Percentiles rank a stretch among this genome's conserved stretches.
Evolutionary conservation across 345 rosid genomes (phyloP).

Genomic region (Eucalyptus brandiana): DNA sequence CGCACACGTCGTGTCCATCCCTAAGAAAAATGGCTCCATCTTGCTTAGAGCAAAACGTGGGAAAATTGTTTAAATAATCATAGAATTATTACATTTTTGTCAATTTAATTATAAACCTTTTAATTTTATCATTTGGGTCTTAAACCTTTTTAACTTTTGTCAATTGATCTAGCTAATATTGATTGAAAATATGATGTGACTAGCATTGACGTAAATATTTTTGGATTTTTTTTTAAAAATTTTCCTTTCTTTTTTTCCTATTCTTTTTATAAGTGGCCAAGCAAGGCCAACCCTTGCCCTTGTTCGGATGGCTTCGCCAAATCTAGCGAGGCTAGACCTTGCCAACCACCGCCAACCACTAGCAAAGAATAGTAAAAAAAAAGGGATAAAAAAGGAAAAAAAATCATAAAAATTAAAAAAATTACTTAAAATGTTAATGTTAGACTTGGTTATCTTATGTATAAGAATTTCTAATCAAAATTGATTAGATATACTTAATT

Average conservation of each 20-base stretch:
- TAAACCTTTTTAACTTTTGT: neutral
- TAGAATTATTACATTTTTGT: too few species aligned
- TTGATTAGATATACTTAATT: neutral
- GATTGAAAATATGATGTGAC: neutral
- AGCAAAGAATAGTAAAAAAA: too few species aligned
- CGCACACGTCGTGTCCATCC: neutral
- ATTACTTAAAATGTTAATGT: too few species aligned
- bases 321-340: neutral
- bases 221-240: fast-evolving
- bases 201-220: too few species aligned
- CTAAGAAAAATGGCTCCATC: neutral
- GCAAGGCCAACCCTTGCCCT: neutral
- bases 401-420: too few species aligned
- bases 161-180: too few species aligned
- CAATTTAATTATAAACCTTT: neutral
- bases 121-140: too few species aligned
- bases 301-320: neutral
- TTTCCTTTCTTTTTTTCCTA: neutral
- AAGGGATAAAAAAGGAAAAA: too few species aligned
- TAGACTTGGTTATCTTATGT: too few species aligned
- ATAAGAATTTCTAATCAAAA: too few species aligned
- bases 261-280: neutral
- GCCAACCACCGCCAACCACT: fast-evolving
- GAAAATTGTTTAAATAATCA: too few species aligned
- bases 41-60: neutral